Base-by-base conservation (phyloP, 768 basidiomycete genomes). In the Gyrodon lividus region DNA sequence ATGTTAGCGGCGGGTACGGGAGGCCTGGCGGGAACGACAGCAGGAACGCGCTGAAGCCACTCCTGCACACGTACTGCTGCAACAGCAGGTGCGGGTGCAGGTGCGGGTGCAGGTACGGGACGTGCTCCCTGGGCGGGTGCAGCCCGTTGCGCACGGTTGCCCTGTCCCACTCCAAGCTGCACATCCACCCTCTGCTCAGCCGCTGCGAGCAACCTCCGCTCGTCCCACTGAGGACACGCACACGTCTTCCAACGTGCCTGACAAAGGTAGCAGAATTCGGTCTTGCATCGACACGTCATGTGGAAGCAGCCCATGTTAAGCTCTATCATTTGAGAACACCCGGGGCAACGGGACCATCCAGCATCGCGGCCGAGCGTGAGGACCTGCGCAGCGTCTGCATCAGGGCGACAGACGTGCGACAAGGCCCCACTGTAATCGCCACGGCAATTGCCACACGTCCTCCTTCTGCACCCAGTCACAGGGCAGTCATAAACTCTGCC, bases 181-280 rank as follows among this genome's bases (percentile, higher is more conserved):
- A 65, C 61, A 33, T 77, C 71, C 19, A 81, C 79, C 19, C 77
- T 70, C 24, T 70, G 68, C 50, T 74, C 70, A 0, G 82, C 84
- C 4, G 70, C 75, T 3, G 56, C 69, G 31, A 77, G 10, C 12
- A 68, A 20, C 6, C 56, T 48, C 4, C 26, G 28, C 58, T 87
- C 87, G 19, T 87, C 85, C 84, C 86, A 89, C 51, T 84, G 82
- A 0, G 75, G 73, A 55, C 87, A 89, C 0, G 0, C 12, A 57
- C 88, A 90, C 1, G 67, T 73, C 69, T 86, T 87, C 87, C 87
- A 90, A 3, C 51, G 69, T 19, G 59, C 75, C 71, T 73, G 46
- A 72, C 82, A 75, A 71, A 82, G 54, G 43, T 75, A 76, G 54
- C 74, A 75, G 39, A 75, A 75, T 42, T 74, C 60, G 12, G 67